Conservation (phyloP, 2,329 filamentous ascomycete genomes). For the Penicillium oxalicum region DNA sequence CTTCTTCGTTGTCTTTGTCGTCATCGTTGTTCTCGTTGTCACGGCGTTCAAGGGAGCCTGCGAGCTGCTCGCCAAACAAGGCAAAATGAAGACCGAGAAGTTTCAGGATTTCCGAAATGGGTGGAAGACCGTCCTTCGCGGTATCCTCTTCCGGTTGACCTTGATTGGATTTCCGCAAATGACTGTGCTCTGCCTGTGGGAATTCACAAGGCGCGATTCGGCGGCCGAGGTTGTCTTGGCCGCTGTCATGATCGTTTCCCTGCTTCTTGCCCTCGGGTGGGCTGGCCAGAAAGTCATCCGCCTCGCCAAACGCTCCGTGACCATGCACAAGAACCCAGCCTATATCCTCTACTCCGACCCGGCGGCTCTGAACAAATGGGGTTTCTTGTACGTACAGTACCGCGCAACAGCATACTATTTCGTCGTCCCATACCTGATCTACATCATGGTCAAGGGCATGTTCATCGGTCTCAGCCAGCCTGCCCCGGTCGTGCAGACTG, state of each 20-base stretch:
- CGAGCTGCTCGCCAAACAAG: conserved; percentile 67
- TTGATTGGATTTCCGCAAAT: conserved; percentile 91
- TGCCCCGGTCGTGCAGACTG: conserved; percentile 65
- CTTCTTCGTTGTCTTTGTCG: conserved; percentile 81
- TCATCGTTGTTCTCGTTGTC: conserved; percentile 66
- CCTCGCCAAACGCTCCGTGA: conserved; percentile 79
- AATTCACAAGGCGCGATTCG: conserved; percentile 81
- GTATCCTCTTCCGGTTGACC: conserved; percentile 83
- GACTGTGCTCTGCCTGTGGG: conserved; percentile 85
- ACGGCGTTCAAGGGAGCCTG: conserved; percentile 73
- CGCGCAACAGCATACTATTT: conserved; percentile 94
- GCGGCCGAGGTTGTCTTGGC: conserved; percentile 79
- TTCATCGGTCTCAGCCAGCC: conserved; percentile 78
- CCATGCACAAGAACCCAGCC: conserved; percentile 91
- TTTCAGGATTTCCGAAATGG: conserved; percentile 92
- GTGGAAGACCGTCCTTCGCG: conserved; percentile 88
- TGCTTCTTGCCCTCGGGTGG: conserved; percentile 73
- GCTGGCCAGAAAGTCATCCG: conserved; percentile 84
- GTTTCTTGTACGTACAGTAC: conserved; percentile 95
- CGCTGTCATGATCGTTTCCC: conserved; percentile 79
- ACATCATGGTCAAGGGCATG: conserved; percentile 80
- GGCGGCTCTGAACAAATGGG: conserved; percentile 93
- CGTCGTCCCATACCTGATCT: conserved; percentile 70
- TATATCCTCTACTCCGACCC: conserved; percentile 97
- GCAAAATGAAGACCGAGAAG: conserved; percentile 75